Percentiles rank a stretch among this genome's conserved stretches.
phyloP scores from a whole-genome alignment of 1,284 basidiomycete species.

The Malassezia obtusa region DNA sequence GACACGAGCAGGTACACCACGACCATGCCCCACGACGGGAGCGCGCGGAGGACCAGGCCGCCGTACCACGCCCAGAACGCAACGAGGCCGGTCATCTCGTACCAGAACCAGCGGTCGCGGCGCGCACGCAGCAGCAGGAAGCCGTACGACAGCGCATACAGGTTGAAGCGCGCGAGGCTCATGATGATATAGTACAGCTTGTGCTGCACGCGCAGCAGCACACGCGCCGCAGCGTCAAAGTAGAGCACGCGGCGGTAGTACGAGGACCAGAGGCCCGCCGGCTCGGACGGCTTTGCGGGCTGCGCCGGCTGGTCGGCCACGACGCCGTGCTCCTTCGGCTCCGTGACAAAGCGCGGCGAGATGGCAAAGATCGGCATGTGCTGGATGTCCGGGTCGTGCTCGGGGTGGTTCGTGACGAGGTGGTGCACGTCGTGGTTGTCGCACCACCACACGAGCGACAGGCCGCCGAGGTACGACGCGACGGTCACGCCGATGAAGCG shows the following conservation, averaged over 20 bases:
- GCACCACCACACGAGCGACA: slow-evolving; percentile 97
- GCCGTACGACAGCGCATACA: slow-evolving; percentile 76
- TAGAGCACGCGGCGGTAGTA: slow-evolving; percentile 83
- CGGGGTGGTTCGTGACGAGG: slow-evolving; percentile 89
- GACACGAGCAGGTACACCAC: slow-evolving; percentile 66
- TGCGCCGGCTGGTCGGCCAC: not conserved
- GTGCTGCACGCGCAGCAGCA: slow-evolving; percentile 72
- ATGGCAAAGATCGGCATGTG: slow-evolving; percentile 96
- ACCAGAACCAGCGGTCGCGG: slow-evolving; percentile 40
- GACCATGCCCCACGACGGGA: slow-evolving; percentile 60
- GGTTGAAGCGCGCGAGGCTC: slow-evolving; percentile 85
- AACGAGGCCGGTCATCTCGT: slow-evolving; percentile 61
- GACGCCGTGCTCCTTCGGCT: not conserved
- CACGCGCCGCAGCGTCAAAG: slow-evolving; percentile 63
- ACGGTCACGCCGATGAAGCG: slow-evolving; percentile 70
- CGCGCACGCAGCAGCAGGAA: slow-evolving; percentile 59
- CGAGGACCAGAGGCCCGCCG: slow-evolving; percentile 64
- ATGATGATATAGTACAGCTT: slow-evolving; percentile 87
- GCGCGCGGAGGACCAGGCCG: slow-evolving; percentile 54
- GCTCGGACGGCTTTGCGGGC: not conserved
- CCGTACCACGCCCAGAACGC: slow-evolving; percentile 76
- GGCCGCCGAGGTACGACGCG: slow-evolving; percentile 76
- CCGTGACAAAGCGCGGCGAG: slow-evolving; percentile 53
- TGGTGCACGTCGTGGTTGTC: slow-evolving; percentile 97
- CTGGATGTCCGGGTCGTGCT: slow-evolving; percentile 82